A percentile compares a stretch with the other conserved stretches of the same genome.
Evolutionary conservation across 23 red algal genomes (phyloP).

Genomic region (Gracilaria domingensis): DNA sequence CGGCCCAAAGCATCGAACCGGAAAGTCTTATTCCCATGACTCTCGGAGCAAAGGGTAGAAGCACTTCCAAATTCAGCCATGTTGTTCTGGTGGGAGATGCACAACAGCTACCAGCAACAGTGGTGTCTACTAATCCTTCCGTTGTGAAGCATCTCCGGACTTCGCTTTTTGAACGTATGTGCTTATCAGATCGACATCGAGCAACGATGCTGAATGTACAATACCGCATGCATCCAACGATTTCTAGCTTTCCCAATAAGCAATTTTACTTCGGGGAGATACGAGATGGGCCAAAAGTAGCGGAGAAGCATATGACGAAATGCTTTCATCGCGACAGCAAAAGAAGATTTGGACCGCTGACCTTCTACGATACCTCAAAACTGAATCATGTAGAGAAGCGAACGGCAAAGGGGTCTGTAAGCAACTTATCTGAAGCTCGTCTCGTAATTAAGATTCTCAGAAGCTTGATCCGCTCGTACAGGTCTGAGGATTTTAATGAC

Average conservation of each 20-base stretch:
- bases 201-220: constrained; percentile 83
- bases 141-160: constrained; percentile 39
- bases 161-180: constrained; percentile 88
- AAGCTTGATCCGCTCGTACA: constrained; percentile 12
- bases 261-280: constrained; percentile 86
- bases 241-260: constrained; percentile 80
- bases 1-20: constrained; percentile 83
- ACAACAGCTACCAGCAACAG: constrained; percentile 93
- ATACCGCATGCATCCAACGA: constrained; percentile 98
- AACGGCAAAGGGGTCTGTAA: constrained; percentile 50
- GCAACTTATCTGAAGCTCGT: constrained; percentile 54
- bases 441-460: constrained; percentile 30
- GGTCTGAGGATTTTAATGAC: constrained; percentile 13
- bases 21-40: constrained; percentile 80
- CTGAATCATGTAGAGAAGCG: constrained; percentile 20
- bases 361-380: constrained; percentile 61
- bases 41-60: background rate
- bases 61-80: constrained; percentile 6
- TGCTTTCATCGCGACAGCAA: constrained; percentile 52
- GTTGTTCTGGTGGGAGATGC: constrained; percentile 89
- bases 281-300: constrained; percentile 43
- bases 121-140: constrained; percentile 57
- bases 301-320: background rate
- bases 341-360: constrained; percentile 67
- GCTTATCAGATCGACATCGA: background rate